Conservation (phyloP, 352 stramenopile genomes). For the Aphanomyces stellatus region DNA sequence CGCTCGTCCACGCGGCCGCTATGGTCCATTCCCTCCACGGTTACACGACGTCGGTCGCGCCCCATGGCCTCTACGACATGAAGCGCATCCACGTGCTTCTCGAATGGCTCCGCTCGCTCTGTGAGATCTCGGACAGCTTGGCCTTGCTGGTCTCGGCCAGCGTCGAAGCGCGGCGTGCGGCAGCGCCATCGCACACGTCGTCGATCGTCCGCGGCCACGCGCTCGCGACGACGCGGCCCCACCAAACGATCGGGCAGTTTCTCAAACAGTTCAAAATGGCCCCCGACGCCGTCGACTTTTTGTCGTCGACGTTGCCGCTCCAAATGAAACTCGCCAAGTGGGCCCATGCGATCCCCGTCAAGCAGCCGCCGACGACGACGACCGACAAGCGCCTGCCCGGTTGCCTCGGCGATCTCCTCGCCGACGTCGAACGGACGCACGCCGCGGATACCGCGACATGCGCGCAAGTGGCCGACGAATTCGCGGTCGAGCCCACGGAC, state of each 20-base stretch:
- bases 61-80: conserved; percentile 61
- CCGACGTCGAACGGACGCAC: neutral
- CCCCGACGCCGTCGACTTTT: neutral
- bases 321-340: neutral
- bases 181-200: too few species aligned
- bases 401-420: neutral
- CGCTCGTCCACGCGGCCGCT: conserved; percentile 37
- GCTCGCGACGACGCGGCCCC: too few species aligned
- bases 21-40: conserved; percentile 47
- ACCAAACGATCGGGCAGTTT: neutral
- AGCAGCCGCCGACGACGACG: neutral
- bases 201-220: neutral
- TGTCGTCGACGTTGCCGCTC: neutral
- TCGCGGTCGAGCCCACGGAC: neutral
- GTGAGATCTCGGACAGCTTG: conserved; percentile 56
- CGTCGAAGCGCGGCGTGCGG: conserved; percentile 18
- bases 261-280: neutral
- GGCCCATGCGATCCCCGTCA: neutral
- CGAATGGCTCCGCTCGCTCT: conserved; percentile 68
- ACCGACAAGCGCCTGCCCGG: neutral
- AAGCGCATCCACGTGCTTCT: conserved; percentile 39
- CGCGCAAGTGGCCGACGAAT: neutral
- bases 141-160: conserved; percentile 59
- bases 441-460: neutral
- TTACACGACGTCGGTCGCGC: conserved; percentile 53